Conservation (phyloP, 768 basidiomycete genomes). For the Suillus occidentalis region DNA sequence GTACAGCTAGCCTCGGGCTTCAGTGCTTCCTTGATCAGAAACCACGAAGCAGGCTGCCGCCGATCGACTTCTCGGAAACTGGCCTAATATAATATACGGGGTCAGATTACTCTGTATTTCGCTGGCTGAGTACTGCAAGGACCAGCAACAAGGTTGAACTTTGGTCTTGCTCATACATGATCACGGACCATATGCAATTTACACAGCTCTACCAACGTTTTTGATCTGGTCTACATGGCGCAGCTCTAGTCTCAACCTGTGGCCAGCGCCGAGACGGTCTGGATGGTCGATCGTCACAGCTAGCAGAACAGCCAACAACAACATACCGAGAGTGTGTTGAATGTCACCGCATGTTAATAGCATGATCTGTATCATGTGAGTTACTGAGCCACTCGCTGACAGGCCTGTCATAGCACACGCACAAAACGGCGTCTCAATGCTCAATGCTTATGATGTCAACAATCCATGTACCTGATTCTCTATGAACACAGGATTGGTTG, state of each 20-base stretch:
- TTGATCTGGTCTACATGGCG: neutral
- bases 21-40: neutral
- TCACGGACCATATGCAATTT: neutral
- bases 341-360: neutral
- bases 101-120: neutral
- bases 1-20: neutral
- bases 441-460: neutral
- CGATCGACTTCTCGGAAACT: slow-evolving; percentile 1
- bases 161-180: neutral
- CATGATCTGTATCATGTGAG: neutral
- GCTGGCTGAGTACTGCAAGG: neutral
- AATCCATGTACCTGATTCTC: neutral
- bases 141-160: neutral
- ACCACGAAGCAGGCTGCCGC: slow-evolving; percentile 1
- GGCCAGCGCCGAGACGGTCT: neutral
- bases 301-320: neutral
- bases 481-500: neutral
- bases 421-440: neutral
- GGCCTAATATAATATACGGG: neutral
- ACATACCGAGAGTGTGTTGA: neutral
- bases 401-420: neutral
- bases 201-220: slow-evolving; percentile 3
- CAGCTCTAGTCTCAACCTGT: neutral
- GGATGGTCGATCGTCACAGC: neutral
- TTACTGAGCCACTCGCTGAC: neutral